A percentile compares a stretch with the other conserved stretches of the same genome.
Conservation (phyloP, 2,329 filamentous ascomycete genomes). For the Didymellaceae sp. region DNA sequence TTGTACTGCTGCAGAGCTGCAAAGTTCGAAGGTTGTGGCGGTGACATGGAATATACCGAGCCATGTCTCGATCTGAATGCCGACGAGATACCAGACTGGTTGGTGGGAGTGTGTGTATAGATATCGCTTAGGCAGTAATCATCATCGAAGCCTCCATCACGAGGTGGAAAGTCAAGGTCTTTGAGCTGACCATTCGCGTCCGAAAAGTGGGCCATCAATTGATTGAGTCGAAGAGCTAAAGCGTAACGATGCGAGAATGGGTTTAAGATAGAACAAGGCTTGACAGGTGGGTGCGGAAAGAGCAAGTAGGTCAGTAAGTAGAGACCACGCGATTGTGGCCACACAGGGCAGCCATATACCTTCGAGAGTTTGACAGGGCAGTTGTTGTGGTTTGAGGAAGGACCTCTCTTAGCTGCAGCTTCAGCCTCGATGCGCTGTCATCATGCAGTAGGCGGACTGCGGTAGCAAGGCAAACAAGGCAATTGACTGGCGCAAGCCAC, state of each 20-base stretch:
- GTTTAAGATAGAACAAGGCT: background rate
- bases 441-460: constrained; percentile 16
- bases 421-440: constrained; percentile 17
- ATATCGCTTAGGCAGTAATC: background rate
- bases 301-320: background rate
- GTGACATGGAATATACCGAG: constrained; percentile 14
- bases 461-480: constrained; percentile 29
- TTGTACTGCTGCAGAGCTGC: constrained; percentile 17
- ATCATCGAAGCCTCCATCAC: background rate
- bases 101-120: background rate
- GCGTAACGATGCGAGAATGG: background rate
- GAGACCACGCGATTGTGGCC: background rate
- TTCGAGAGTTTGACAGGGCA: constrained; percentile 1
- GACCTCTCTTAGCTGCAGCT: constrained; percentile 18
- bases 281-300: background rate
- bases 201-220: background rate
- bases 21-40: background rate
- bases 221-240: background rate
- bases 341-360: constrained; percentile 15
- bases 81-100: constrained; percentile 1
- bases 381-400: background rate
- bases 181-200: background rate
- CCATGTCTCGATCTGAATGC: constrained; percentile 18
- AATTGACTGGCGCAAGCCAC: constrained; percentile 23
- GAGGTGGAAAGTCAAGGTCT: background rate